Base-by-base conservation (phyloP, 169 alveolate species). In the Babesia sp. region DNA sequence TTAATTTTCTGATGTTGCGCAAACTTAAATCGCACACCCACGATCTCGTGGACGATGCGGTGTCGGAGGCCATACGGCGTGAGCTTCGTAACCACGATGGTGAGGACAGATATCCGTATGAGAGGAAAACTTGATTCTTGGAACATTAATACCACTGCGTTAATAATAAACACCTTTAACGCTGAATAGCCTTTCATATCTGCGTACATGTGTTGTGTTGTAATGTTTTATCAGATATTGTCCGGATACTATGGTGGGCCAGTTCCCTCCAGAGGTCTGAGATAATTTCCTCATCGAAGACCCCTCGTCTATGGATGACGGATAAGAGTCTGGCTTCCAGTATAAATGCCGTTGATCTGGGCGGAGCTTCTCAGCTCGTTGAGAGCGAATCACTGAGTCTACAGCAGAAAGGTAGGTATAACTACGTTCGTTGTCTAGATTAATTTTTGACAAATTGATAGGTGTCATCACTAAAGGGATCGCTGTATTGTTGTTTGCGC, bases 21-120 rank as follows among this genome's bases (percentile, higher is more conserved):
- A 64, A 36, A 29, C 63, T 41, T 29, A 64, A 64, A 37, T 64
- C 61, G 63, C 74, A 37, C 51, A 29, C 37, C 36, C 61, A 34
- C 50, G 45, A 8, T 0, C 28, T 12, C 18, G 64, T 64, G 36
- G 74, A 64, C 3, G 26, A 46, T 59, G 51, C 29, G 16, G 74
- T 64, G 12, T 59, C 26, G 74, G 74, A 64, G 50, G 61, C 48
- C 74, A 64, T 64, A 8, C 59, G 45, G 11, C 45, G 74, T 28
- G 74, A 64, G 24, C 74, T 64, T 16, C 59, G 34, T 3, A 18
- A 37, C 74, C 74, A 64, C 51, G 54, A 64, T 36, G 74, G 74
- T 64, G 55, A 64, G 74, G 57, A 39, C 50, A 26, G 3, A n/a
- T n/a, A 26, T 39, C 67, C 51, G 14, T 22, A 57, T 11, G n/a